Evolutionary conservation across 139 green algal genomes (phyloP), one percentile per base, ranked within the genome.

Genomic region (Trebouxia sp.): DNA sequence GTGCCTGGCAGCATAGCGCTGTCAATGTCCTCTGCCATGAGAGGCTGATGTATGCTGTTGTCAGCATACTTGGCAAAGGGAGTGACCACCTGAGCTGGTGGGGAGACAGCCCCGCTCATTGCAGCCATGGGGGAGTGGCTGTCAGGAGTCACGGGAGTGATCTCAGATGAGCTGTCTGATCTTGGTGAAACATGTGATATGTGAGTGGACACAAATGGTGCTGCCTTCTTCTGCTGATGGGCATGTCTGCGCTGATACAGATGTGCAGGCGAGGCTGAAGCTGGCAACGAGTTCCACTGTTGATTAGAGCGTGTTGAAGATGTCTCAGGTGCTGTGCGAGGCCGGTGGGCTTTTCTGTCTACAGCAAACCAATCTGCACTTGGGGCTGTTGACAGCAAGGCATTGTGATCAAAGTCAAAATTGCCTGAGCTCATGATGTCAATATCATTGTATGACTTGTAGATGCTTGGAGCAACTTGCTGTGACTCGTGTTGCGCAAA

Each of bases 391-490:
- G 62, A 26, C 15, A 72, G 15, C 0, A 72, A 22, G 32, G 37
- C 32, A 26, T 72, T 28, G 37, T 72, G 32, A n/a, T 41, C 20
- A 22, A 72, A 43, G 32, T 72, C 62, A 26, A 72, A 43, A 15
- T 17, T n/a, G 32, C 62, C 62, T 30, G 62, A 72, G 35, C 32
- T 22, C 62, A 72, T 43, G 32, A 72, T 45, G 35, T 72, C 62
- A 45, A 72, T 30, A 15, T 72, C 62, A 72, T 72, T 72, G 62
- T 72, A 72, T 6, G 62, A 72, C 32, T 45, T 72, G 32, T 72
- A 72, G 11, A 72, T 72, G 35, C 62, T 72, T 42, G 35, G n/a
- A 0, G 32, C 47, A 53, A 53, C 47, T 26, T 17, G 12, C 11
- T 72, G 12, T 26, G 37, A 35, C 35, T 72, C 14, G 15, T 32